Conservation (phyloP, 192 early-diverging fungal species). For the Mortierella hygrophila region DNA sequence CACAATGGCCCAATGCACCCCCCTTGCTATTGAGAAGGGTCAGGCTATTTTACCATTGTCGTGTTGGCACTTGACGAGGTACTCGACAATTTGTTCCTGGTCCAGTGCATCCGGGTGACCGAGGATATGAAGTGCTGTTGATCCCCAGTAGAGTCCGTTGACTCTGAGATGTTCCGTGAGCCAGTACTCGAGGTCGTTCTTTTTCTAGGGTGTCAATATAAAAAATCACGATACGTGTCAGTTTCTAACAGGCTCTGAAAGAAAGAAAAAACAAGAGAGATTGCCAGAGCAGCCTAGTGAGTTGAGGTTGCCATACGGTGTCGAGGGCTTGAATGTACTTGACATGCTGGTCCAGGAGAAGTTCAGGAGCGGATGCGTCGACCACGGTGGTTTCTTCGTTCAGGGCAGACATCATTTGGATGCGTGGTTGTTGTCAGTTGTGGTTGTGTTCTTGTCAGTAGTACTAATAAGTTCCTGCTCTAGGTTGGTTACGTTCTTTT, state of each 20-base stretch:
- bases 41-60: constrained; percentile 69
- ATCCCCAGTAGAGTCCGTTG: constrained; percentile 95
- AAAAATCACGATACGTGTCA: not conserved
- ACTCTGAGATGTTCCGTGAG: constrained; percentile 91
- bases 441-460: not conserved
- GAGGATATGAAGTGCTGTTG: constrained; percentile 85
- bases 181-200: constrained; percentile 94
- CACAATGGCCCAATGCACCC: not conserved
- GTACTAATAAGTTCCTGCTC: not conserved
- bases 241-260: not conserved
- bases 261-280: not conserved
- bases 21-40: not conserved
- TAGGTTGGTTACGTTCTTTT: not conserved
- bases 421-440: not conserved
- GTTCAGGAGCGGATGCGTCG: constrained; percentile 24
- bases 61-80: constrained; percentile 84
- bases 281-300: not conserved
- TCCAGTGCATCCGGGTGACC: constrained; percentile 73
- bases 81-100: constrained; percentile 80
- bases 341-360: constrained; percentile 75
- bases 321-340: constrained; percentile 80
- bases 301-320: constrained; percentile 52
- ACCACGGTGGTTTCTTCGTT: constrained; percentile 9
- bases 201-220: constrained; percentile 64
- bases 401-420: constrained; percentile 7